Conservation (phyloP, 2,329 filamentous ascomycete genomes). For the Cercospora nicotianae region DNA sequence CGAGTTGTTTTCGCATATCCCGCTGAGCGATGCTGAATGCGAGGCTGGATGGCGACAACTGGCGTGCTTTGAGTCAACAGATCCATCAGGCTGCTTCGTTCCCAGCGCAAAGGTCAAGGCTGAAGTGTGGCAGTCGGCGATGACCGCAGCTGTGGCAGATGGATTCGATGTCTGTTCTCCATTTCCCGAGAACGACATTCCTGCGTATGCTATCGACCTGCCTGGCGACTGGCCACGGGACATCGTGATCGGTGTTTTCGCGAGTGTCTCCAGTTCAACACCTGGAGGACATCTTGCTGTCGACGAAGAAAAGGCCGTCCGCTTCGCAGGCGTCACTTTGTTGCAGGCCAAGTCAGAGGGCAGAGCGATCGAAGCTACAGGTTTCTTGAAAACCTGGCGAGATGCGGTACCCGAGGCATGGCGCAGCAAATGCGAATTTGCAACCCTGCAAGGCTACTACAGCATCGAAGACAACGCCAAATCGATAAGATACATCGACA, state of each 20-base stretch:
- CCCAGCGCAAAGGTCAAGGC: conserved; percentile 52
- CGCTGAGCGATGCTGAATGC: conserved; percentile 55
- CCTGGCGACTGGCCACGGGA: conserved; percentile 40
- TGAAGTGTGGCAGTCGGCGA: conserved; percentile 51
- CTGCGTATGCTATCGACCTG: conserved; percentile 23
- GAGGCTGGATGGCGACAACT: conserved; percentile 52
- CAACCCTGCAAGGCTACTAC: conserved; percentile 32
- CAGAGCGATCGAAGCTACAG: conserved; percentile 27
- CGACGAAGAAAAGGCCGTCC: conserved; percentile 27
- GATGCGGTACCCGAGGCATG: conserved; percentile 39
- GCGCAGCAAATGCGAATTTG: conserved; percentile 31
- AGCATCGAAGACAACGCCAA: conserved; percentile 25
- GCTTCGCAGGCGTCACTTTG: conserved; percentile 28
- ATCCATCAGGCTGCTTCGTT: conserved; percentile 41
- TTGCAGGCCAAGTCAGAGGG: conserved; percentile 29
- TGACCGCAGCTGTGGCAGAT: conserved; percentile 45
- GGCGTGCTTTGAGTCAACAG: conserved; percentile 53
- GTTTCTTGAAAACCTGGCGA: conserved; percentile 43
- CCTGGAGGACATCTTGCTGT: conserved; percentile 34
- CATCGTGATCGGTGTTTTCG: conserved; percentile 42
- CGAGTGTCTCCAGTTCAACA: conserved; percentile 21
- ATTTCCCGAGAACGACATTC: conserved; percentile 36
- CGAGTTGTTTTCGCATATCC: conserved; percentile 51
- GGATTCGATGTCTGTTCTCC: conserved; percentile 43
- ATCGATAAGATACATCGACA: conserved; percentile 27